These are phyloP conservation scores for Aurifilum marmelostoma DNA, from an alignment of 2,329 filamentous ascomycete genomes.

Conservation along the genomic window DNA sequence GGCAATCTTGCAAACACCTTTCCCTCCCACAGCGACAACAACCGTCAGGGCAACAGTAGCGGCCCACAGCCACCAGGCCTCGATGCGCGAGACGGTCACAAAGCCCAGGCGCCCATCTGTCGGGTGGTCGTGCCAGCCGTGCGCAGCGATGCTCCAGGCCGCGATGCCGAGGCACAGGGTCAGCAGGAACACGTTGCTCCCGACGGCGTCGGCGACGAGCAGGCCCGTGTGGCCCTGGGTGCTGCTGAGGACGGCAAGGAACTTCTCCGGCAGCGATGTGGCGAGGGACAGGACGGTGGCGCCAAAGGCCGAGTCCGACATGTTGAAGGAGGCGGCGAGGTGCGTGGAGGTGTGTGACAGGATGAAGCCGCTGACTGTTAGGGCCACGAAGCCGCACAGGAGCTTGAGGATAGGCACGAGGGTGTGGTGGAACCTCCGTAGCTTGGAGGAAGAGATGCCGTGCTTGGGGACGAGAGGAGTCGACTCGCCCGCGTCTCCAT, in stretches of 20 bases:
- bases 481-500: constrained; percentile 22
- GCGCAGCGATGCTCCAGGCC: constrained; percentile 23
- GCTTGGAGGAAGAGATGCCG: background rate
- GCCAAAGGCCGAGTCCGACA: constrained; percentile 30
- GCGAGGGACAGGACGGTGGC: constrained; percentile 36
- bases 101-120: constrained; percentile 17
- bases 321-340: constrained; percentile 28
- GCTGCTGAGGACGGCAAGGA: constrained; percentile 53
- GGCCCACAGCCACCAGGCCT: constrained; percentile 29
- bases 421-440: constrained; percentile 22
- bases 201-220: constrained; percentile 55
- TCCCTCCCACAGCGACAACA: constrained; percentile 24
- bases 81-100: constrained; percentile 24
- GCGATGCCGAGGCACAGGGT: constrained; percentile 51
- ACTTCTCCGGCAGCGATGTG: constrained; percentile 58
- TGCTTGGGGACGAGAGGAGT: constrained; percentile 19
- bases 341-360: constrained; percentile 25
- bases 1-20: constrained; percentile 16
- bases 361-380: constrained; percentile 43
- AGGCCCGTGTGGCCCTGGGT: constrained; percentile 51
- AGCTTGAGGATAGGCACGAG: constrained; percentile 21
- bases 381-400: constrained; percentile 40
- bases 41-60: constrained; percentile 16
- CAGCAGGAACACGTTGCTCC: constrained; percentile 59
- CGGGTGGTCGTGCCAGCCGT: constrained; percentile 29